phyloP scores from a whole-genome alignment of 164 flowering plant species.

The Magnolia sinica region DNA sequence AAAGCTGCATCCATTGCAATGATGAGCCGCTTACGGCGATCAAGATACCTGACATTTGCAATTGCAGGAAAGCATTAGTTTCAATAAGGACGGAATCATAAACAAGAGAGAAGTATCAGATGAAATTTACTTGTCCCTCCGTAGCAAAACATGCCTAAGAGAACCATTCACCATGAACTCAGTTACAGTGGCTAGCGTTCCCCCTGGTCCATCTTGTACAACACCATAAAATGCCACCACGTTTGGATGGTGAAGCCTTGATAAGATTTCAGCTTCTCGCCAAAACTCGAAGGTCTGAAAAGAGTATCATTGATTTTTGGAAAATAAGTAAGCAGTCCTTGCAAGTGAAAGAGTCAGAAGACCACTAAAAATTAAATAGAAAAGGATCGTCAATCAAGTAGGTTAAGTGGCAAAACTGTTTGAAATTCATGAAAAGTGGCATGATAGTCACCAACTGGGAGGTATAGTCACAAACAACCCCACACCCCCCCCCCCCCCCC shows the following conservation, averaged over 20 bases:
- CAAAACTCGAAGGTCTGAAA: conserved; percentile 79
- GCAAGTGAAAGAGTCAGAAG: background rate
- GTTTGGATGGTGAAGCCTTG: conserved; percentile 97
- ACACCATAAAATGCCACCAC: conserved; percentile 97
- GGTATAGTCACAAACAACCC: too few species aligned
- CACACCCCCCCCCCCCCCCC: too few species aligned
- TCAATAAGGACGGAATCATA: background rate
- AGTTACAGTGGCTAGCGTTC: conserved; percentile 86
- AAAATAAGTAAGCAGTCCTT: background rate
- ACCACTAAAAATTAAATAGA: too few species aligned
- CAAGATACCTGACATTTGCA: conserved; percentile 56
- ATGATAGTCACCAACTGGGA: background rate
- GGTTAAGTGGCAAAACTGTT: background rate
- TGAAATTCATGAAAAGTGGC: background rate
- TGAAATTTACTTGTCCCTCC: conserved; percentile 70
- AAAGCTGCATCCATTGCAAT: conserved; percentile 99
- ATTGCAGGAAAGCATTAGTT: background rate
- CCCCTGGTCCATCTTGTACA: conserved; percentile 96
- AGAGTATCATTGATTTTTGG: background rate
- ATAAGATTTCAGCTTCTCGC: conserved; percentile 94
- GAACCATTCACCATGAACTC: conserved; percentile 99
- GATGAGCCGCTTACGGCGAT: conserved; percentile 78
- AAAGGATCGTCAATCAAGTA: background rate
- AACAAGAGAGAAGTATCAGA: background rate
- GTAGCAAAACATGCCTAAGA: conserved; percentile 83